Evolutionary conservation across 371 early-diverging fungal genomes (phyloP), one percentile per base, ranked within the genome.

Genomic region (Rhizopus sp.): DNA sequence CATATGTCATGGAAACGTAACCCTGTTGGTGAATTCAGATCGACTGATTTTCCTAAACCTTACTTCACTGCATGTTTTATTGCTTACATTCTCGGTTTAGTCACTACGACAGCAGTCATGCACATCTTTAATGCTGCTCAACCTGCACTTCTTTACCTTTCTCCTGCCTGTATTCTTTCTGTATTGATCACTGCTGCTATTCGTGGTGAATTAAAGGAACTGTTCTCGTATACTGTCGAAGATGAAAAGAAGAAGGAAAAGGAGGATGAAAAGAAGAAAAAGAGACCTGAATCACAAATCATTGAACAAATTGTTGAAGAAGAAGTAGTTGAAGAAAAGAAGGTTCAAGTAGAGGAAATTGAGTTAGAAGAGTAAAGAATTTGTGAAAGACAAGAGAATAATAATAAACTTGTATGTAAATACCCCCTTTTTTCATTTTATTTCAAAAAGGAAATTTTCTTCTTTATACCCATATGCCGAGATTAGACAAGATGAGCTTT

Each of bases 61-160:
- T 97, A 97, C 71, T 98, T 97, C 66, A 85, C 72, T 8, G 70
- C 88, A 4, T 88, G 92, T 65, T 77, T 91, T 52, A 72, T 87
- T 16, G 91, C 92, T 23, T 98, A 98, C 63, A 68, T 91, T 17
- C 38, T 87, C 9, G 97, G 97, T 1, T 80, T 98, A 50, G 83
- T 84, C 7, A 90, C 93, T 4, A 97, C 99, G 10, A 90, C 97
- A 56, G 72, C 73, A 17, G 95, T 97, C 37, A 95, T 97, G 95
- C 95, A 97, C 65, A 81, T 88, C n/a, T 97, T 95, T 82, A 84
- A 95, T 70, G 93, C 96, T 5, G 99, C 97, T 7, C 99, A 97
- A 85, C 99, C 99, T 4, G 99, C 99, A 4, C 78, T 98, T 3
- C 81, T 98, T 37, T 98, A 98, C 59, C 87, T 98, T 17, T 94